Base-by-base conservation (phyloP, 805 yeast species). In the Kodamaea leandrae region DNA sequence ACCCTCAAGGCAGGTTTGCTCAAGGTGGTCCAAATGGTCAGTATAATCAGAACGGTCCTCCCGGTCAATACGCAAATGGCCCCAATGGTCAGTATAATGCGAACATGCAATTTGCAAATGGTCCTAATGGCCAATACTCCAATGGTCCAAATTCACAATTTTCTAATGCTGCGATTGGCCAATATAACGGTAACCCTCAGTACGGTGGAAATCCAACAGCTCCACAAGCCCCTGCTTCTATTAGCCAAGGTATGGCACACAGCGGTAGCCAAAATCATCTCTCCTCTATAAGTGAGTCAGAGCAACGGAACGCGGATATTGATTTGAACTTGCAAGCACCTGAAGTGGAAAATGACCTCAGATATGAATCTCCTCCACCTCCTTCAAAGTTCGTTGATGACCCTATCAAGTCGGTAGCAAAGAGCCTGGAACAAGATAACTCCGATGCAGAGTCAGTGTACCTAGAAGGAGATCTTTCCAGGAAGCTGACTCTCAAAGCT, bases 401-500 rank as follows among this genome's bases (percentile, higher is more conserved):
- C 18, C 17, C 32, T 17, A 5, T 4, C 15, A 10, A 14, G 7
- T 13, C 32, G 5, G 7, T 5, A 6, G 9, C 7, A 13, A 6
- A 10, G 6, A 10, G 15, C 10, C 5, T 17, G 6, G 17, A 27
- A 17, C 13, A 27, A 13, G 13, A 10, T 12, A 12, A 25, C 7
- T 27, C 32, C 2, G 47, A 46, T n/a, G 37, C 48, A 12, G 26
- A 34, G 25, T 13, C 36, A 4, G 32, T 13, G 32, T 27, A 30
- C 13, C 33, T 17, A 12, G 33, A 30, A 3, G 13, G 18, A 6
- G 33, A 30, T 13, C 39, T 30, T 27, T 68, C 74, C 2, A 51
- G 73, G 34, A 66, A 63, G 39, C 61, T 71, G 4, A 68, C 74
- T 1, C 43, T 68, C n/a, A 63, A 61, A 41, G 65, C 64, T 41